A percentile compares a stretch with the other conserved stretches of the same genome.
Conservation (phyloP, 1,139 yeast species). For the Magnusiomyces sp. region DNA sequence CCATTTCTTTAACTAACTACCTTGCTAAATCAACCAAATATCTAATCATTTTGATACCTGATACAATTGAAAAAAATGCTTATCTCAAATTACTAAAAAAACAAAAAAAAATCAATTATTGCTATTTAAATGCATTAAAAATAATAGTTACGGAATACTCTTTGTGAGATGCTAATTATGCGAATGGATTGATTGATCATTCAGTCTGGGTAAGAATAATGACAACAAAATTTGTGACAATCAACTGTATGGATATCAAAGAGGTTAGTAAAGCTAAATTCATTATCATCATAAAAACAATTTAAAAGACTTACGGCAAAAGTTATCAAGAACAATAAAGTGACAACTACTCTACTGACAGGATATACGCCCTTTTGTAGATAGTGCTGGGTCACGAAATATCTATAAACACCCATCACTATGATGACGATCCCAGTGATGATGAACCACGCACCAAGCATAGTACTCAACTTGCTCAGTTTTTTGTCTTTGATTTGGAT, state of each 20-base stretch:
- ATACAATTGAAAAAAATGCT: too few relatives aligned
- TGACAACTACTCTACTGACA: conserved; percentile 36
- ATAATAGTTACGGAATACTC: too few relatives aligned
- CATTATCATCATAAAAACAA: neutral
- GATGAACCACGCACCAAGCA: conserved; percentile 35
- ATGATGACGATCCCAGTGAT: conserved; percentile 36
- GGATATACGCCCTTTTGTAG: conserved; percentile 44
- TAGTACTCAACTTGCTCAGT: conserved; percentile 18
- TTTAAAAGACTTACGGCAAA: conserved; percentile 29
- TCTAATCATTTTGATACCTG: too few relatives aligned
- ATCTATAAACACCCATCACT: conserved; percentile 37
- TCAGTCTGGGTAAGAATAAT: conserved; percentile 8
- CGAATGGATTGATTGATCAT: too few relatives aligned
- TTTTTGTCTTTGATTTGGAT: conserved; percentile 8
- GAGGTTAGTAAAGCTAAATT: neutral
- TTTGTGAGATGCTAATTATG: too few relatives aligned
- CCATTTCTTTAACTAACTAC: too few relatives aligned
- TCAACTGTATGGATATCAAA: conserved; percentile 7
- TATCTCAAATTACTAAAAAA: too few relatives aligned
- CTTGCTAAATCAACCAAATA: too few relatives aligned
- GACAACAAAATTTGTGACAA: conserved; percentile 9
- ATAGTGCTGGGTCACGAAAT: conserved; percentile 39
- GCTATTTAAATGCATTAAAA: neutral
- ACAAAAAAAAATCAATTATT: neutral
- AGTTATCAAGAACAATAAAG: conserved; percentile 33